Evolutionary conservation across 2,329 filamentous ascomycete species (phyloP), one percentile per base, ranked within the genome.

Genomic region (Aschersonia sp.): DNA sequence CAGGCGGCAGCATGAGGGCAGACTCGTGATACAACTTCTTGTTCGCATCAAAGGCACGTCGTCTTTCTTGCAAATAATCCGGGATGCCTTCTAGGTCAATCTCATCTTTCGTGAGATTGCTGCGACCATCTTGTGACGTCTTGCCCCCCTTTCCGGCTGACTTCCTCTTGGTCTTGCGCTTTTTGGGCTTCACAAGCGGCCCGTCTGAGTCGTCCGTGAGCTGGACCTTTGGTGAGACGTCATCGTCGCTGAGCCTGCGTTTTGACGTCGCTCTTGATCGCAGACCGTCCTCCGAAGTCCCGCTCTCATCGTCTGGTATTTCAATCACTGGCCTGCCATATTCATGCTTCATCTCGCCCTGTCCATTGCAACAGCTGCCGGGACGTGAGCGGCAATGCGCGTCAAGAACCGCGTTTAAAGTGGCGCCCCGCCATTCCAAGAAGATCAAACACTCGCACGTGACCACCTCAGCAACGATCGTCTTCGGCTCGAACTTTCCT

Each of bases 1-100:
- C 75, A 0, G 92, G 92, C 0, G 92, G 87, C 2, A 94, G 63
- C 52, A 77, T 81, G 42, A 96, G 67, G 0, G 84, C 87, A 5
- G 76, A 77, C 48, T 83, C 76, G 49, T 79, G 77, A 44, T 88
- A 66, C 31, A 63, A 62, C 37, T 78, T 70, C 44, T 67, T 68
- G n/a, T 73, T 69, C 43, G 72, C 66, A 47, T 92, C 83, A 57
- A 94, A 89, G 29, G 72, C 65, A n/a, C 63, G 68, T 30, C 83
- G 75, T n/a, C 90, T 76, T 29, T 75, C 65, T 52, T 75, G 72
- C 31, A 95, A 61, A 59, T 94, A 90, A 22, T 83, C 78, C 0
- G 89, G 88, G 3, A 92, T 70, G 43, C 76, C 71, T 29, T 76
- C 70, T 5, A 73, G 70, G 6, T 76, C 72, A 3, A 68, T 55